Conservation (phyloP, 352 stramenopile species). For the Aphanomyces euteiches region DNA sequence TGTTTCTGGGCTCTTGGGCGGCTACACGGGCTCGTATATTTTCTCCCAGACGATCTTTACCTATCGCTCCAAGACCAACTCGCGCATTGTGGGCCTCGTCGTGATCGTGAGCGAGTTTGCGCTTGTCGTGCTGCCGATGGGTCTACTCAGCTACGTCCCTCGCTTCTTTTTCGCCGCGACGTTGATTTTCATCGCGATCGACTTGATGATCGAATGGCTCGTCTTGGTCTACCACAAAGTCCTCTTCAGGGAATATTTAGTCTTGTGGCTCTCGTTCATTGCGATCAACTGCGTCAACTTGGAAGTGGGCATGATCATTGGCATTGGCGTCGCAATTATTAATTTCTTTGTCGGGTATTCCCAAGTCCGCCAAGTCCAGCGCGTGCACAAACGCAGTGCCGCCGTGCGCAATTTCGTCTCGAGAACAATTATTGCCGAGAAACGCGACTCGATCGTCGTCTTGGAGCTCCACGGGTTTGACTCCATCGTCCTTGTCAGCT, state of each 20-base stretch:
- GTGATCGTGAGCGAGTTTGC: slow-evolving; percentile 86
- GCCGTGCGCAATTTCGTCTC: slow-evolving; percentile 65
- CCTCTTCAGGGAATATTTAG: slow-evolving; percentile 87
- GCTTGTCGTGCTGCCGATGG: slow-evolving; percentile 87
- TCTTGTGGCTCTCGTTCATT: slow-evolving; percentile 91
- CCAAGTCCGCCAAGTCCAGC: slow-evolving; percentile 64
- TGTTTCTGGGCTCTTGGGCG: slow-evolving; percentile 91
- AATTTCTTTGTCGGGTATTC: slow-evolving; percentile 82
- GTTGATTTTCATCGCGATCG: slow-evolving; percentile 96
- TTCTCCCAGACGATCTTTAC: slow-evolving; percentile 99
- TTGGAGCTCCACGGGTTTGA: slow-evolving; percentile 73
- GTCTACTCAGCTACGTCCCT: slow-evolving; percentile 93
- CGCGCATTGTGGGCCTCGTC: slow-evolving; percentile 85
- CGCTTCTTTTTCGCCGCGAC: slow-evolving; percentile 97
- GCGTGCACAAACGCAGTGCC: slow-evolving; percentile 51
- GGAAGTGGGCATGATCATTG: slow-evolving; percentile 93
- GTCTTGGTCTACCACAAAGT: slow-evolving; percentile 80
- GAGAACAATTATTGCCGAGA: slow-evolving; percentile 55
- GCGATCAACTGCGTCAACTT: slow-evolving; percentile 93
- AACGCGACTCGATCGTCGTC: slow-evolving; percentile 69
- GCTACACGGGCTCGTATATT: slow-evolving; percentile 98
- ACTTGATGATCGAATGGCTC: slow-evolving; percentile 97
- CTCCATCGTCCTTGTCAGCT: background rate
- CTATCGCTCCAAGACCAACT: slow-evolving; percentile 89
- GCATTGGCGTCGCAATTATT: slow-evolving; percentile 85